Percentiles rank a stretch among this genome's conserved stretches.
These are phyloP conservation scores for Mycosphaerella sp. DNA, from an alignment of 2,329 filamentous ascomycete species.

Conservation along the genomic window DNA sequence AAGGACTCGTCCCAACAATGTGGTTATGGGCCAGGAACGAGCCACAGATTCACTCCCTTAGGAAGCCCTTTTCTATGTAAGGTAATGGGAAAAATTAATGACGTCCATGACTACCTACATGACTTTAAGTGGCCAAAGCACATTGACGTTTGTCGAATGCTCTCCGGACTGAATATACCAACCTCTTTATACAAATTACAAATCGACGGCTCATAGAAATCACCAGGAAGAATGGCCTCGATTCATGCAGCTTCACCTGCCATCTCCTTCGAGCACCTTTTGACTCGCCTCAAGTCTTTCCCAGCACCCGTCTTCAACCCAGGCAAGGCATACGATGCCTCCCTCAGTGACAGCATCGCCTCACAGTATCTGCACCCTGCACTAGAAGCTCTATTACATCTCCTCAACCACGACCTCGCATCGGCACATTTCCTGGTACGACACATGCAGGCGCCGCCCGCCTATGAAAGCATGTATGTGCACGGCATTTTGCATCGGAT, in stretches of 20 bases:
- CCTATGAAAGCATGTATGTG: constrained; percentile 47
- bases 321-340: constrained; percentile 19
- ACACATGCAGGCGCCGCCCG: constrained; percentile 47
- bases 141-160: too few species aligned
- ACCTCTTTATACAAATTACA: too few species aligned
- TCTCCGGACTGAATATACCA: too few species aligned
- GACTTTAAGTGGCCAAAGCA: too few species aligned
- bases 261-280: constrained; percentile 29
- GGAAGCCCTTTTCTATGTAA: too few species aligned
- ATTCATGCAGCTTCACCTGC: constrained; percentile 7
- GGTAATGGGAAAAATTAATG: too few species aligned
- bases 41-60: too few species aligned
- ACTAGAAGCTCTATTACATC: constrained; percentile 47
- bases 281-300: constrained; percentile 28
- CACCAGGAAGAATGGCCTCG: constrained; percentile 2
- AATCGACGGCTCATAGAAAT: too few species aligned
- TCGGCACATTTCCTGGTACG: constrained; percentile 49
- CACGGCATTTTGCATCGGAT: constrained; percentile 48
- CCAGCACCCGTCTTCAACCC: constrained; percentile 27
- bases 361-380: constrained; percentile 40
- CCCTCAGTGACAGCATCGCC: constrained; percentile 28
- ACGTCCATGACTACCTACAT: too few species aligned
- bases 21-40: too few species aligned
- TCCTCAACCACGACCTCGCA: constrained; percentile 47
- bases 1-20: too few species aligned